These are phyloP conservation scores for Leccinum solheimii DNA, from an alignment of 1,284 basidiomycete genomes.

Conservation along the genomic window DNA sequence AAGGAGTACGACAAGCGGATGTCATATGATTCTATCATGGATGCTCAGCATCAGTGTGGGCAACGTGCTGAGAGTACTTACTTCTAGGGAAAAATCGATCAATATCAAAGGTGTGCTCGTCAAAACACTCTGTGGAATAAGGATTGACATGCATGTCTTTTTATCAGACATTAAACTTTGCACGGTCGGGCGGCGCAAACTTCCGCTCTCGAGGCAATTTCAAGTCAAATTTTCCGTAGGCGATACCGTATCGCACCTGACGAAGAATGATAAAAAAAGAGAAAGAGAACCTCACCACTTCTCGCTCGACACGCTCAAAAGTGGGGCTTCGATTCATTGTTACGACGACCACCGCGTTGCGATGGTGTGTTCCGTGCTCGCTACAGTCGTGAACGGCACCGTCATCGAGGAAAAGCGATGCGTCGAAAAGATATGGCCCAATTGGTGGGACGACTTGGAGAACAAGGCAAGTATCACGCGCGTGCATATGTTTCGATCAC, in stretches of 20 bases:
- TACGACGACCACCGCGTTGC: constrained; percentile 99
- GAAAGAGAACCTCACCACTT: background rate
- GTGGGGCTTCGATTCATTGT: constrained; percentile 82
- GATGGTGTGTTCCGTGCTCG: constrained; percentile 96
- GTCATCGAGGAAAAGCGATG: constrained; percentile 95
- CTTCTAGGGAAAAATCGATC: too few relatives aligned
- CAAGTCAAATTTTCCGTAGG: background rate
- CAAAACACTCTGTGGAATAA: too few relatives aligned
- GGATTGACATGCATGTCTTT: too few relatives aligned
- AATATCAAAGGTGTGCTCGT: too few relatives aligned
- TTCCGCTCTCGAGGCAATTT: background rate
- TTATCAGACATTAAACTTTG: too few relatives aligned
- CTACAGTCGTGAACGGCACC: constrained; percentile 72
- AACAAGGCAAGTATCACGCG: constrained; percentile 65
- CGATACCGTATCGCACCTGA: background rate
- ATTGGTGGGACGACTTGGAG: constrained; percentile 98
- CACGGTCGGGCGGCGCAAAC: background rate
- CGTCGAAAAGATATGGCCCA: constrained; percentile 99
- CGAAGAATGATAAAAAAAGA: too few relatives aligned
- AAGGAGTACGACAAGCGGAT: too few relatives aligned
- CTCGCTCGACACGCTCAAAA: constrained; percentile 61
- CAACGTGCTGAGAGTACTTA: too few relatives aligned
- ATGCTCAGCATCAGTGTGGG: too few relatives aligned
- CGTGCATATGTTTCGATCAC: background rate
- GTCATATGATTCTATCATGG: too few relatives aligned